Conservation (phyloP, 495 filamentous ascomycete genomes). For the Choiromyces venosus region DNA sequence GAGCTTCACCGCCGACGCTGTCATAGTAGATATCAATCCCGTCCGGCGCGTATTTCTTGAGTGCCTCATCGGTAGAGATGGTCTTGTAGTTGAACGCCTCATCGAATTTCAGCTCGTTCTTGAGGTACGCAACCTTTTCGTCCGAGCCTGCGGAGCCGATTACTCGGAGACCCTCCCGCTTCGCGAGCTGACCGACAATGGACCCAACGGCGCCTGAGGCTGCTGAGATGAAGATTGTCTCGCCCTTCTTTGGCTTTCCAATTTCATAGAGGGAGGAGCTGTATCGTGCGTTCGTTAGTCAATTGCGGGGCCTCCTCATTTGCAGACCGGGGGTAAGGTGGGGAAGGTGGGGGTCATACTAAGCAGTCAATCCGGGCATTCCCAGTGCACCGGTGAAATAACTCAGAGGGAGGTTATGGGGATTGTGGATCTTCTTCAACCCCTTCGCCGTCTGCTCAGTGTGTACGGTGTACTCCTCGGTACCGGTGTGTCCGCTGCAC, state of each 20-base stretch:
- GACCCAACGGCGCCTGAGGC: constrained; percentile 81
- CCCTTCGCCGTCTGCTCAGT: constrained; percentile 33
- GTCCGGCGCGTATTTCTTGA: constrained; percentile 67
- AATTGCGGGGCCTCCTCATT: not conserved
- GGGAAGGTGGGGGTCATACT: constrained; percentile 37
- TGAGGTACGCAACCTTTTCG: constrained; percentile 51
- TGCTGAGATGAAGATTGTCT: constrained; percentile 79
- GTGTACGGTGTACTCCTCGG: constrained; percentile 59
- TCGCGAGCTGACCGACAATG: constrained; percentile 77
- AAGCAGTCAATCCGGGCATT: constrained; percentile 84
- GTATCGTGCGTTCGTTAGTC: not conserved
- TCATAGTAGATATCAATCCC: constrained; percentile 94
- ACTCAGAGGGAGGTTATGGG: constrained; percentile 57
- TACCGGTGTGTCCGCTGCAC: constrained; percentile 54
- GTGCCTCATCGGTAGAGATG: constrained; percentile 61
- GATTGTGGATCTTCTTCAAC: constrained; percentile 54
- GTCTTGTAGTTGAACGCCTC: constrained; percentile 61
- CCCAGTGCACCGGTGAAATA: constrained; percentile 68
- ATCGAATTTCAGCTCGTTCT: constrained; percentile 51
- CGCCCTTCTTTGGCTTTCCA: constrained; percentile 76
- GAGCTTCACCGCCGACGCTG: constrained; percentile 85
- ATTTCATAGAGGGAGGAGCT: constrained; percentile 70
- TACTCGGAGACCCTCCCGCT: constrained; percentile 78
- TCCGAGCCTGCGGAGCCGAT: constrained; percentile 59
- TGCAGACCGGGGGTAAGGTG: not conserved